Conservation (phyloP, 1,139 yeast species). For the Pichia sp. region DNA sequence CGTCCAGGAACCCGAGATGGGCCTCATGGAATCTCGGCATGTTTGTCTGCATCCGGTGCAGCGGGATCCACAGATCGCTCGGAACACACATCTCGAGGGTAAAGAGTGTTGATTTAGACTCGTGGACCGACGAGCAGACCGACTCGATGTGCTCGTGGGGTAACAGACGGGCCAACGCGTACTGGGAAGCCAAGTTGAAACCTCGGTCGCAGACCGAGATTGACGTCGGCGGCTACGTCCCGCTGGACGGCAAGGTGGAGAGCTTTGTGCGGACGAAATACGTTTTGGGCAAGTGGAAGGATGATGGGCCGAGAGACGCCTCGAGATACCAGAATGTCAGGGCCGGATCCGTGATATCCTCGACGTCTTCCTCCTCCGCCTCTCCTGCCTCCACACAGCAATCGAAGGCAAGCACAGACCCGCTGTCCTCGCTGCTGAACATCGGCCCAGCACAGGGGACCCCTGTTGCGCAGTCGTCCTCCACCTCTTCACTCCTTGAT, state of each 20-base stretch:
- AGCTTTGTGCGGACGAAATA: conserved; percentile 89
- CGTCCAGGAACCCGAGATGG: conserved; percentile 91
- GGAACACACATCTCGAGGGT: conserved; percentile 91
- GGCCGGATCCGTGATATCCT: conserved; percentile 4
- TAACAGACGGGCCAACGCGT: conserved; percentile 67
- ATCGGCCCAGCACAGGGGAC: conserved; percentile 4
- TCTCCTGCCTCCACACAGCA: conserved; percentile 4
- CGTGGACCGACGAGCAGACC: conserved; percentile 94
- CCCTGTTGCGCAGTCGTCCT: conserved; percentile 4
- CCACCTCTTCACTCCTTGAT: conserved; percentile 3
- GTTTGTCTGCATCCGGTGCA: conserved; percentile 86
- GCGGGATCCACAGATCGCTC: conserved; percentile 92
- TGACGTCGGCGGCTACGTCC: conserved; percentile 50
- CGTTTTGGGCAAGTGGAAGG: conserved; percentile 83
- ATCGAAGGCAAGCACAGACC: not conserved
- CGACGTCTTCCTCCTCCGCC: conserved; percentile 12
- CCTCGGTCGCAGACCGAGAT: conserved; percentile 35
- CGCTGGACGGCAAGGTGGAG: conserved; percentile 82
- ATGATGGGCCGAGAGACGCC: conserved; percentile 57
- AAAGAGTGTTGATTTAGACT: conserved; percentile 87
- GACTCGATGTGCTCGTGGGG: conserved; percentile 85
- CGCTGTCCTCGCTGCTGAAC: conserved; percentile 10
- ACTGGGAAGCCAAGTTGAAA: conserved; percentile 72
- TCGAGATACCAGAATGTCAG: conserved; percentile 6
- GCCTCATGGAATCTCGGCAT: conserved; percentile 95